Evolutionary conservation across 257 asterid genomes (phyloP).

Genomic region (Datura wrightii): DNA sequence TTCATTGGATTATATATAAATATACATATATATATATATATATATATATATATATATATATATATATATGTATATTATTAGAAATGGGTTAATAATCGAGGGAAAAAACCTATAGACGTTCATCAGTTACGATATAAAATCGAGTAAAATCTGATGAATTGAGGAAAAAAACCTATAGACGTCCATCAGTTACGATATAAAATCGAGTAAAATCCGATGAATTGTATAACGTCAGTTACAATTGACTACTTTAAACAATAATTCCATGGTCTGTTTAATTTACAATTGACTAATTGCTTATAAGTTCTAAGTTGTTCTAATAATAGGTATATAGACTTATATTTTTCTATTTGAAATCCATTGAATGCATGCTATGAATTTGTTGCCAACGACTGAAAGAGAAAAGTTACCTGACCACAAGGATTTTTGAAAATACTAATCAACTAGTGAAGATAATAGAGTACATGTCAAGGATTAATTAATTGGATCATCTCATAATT

Average conservation of each 20-base stretch:
- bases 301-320: neutral
- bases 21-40: too few species aligned
- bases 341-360: neutral
- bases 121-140: neutral
- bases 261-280: neutral
- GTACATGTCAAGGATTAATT: neutral
- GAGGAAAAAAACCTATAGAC: neutral
- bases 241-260: neutral
- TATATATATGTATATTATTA: too few species aligned
- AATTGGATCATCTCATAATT: neutral
- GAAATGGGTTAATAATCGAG: too few species aligned
- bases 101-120: neutral
- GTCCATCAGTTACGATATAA: neutral
- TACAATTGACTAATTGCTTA: neutral
- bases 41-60: too few species aligned
- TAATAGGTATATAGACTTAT: neutral
- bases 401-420: constrained; percentile 20
- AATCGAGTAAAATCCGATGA: neutral
- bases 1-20: constrained; percentile 16
- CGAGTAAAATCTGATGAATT: neutral
- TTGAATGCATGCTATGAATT: neutral
- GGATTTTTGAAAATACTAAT: neutral
- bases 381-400: constrained; percentile 22
- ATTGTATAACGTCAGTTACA: too few species aligned
- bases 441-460: neutral